Base-by-base conservation (phyloP, 129 eudicot species). In the Helianthus annuus region DNA sequence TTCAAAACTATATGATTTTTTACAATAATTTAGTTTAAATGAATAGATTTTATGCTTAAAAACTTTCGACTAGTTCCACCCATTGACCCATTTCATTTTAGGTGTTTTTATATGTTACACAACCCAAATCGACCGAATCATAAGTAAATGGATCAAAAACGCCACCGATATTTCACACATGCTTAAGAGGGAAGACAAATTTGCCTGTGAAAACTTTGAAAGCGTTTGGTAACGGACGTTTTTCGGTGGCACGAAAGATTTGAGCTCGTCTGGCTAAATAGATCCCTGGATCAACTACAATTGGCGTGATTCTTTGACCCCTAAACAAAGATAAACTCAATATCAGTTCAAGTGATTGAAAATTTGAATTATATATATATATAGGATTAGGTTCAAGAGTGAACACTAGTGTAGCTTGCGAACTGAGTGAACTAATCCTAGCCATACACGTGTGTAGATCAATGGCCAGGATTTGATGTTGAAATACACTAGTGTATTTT, bases 221-320 rank as follows among this genome's bases (percentile, higher is more conserved):
- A 36, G 99, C 88, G 13, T 87, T 86, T 8, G 99, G 99, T 70
- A 87, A 66, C n/a, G 91, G 89, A 42, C 99, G 82, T 76, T 90
- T 95, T 72, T 95, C 85, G 4, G 99, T 91, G 64, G 95, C 99
- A 36, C 89, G 87, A 69, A 95, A 95, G 58, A 90, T 90, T 84
- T 95, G 96, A 16, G 89, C 80, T 66, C 91, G 90, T 83, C 99
- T 83, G 40, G 96, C 97, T 66, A 90, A 78, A 85, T 91, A 95
- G 57, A 91, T 63, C 22, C 96, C 97, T 4, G 99, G 99, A 68
- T 95, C 99, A 65, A 95, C 99, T 8, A 95, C 91, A 68, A 95
- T 91, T 11, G 99, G 99, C 68, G 70, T 67, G 63, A 91, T 73
- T 63, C 97, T 81, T 84, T 86, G 88, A 60, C 72, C 89, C 80